These are phyloP conservation scores for Saksenaea oblongispora DNA, from an alignment of 371 early-diverging fungal genomes.

Conservation along the genomic window DNA sequence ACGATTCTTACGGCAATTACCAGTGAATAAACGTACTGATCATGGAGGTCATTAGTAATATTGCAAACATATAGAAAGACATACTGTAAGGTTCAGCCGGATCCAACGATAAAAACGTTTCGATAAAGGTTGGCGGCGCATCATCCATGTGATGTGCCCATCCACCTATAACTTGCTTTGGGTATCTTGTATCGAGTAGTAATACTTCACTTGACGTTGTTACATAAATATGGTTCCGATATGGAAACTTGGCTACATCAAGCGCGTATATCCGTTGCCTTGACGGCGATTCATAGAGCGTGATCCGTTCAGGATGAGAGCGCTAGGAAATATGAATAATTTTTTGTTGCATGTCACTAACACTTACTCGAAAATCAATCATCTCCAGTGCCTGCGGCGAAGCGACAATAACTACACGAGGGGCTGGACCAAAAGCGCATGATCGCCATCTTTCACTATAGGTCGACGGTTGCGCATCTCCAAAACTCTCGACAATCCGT, in stretches of 20 bases:
- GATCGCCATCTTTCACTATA: conserved; percentile 1
- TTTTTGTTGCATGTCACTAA: neutral
- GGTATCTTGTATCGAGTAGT: neutral
- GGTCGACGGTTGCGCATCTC: neutral
- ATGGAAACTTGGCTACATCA: neutral
- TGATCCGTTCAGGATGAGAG: neutral
- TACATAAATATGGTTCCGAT: neutral
- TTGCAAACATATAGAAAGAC: neutral
- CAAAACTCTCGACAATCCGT: neutral
- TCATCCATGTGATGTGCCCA: neutral
- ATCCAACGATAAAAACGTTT: neutral
- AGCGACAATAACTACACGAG: neutral
- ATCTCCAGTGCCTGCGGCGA: neutral
- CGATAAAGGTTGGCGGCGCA: neutral
- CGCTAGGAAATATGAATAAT: neutral
- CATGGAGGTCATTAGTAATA: neutral
- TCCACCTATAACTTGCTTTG: neutral
- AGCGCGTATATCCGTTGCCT: neutral
- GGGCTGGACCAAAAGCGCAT: neutral
- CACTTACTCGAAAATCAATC: neutral
- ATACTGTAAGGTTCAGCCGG: neutral
- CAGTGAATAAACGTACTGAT: neutral
- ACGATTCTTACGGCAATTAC: neutral
- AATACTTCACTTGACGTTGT: neutral
- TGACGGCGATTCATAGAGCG: neutral